Conservation (phyloP, 257 asterid species). For the Thymus quinquecostatus region DNA sequence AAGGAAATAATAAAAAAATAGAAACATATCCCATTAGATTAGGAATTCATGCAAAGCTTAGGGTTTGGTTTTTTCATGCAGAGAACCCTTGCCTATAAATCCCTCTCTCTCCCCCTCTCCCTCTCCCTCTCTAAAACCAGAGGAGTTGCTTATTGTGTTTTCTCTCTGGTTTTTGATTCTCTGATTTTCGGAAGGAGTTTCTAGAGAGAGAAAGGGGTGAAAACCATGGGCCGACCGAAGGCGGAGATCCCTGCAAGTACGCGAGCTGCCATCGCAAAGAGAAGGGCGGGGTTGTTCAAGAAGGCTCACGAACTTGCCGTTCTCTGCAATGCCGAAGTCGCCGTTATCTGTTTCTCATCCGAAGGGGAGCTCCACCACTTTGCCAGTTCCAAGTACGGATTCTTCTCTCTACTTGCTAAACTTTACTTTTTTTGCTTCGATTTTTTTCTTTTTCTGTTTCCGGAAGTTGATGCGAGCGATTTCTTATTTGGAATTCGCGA, state of each 20-base stretch:
- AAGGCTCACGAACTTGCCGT: slow-evolving; percentile 63
- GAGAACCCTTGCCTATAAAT: slow-evolving; percentile 7
- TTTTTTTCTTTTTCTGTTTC: neutral
- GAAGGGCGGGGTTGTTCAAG: slow-evolving; percentile 58
- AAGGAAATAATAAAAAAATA: neutral
- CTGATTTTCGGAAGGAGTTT: neutral
- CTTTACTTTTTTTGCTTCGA: neutral
- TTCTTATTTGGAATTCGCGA: neutral
- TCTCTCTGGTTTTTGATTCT: neutral
- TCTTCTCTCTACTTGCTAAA: neutral
- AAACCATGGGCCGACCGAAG: neutral
- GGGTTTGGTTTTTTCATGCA: neutral
- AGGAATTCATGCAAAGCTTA: neutral
- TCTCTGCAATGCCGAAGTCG: slow-evolving; percentile 62
- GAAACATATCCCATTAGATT: neutral
- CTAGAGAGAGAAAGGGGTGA: neutral
- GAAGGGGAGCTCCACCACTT: slow-evolving; percentile 53
- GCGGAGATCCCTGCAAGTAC: slow-evolving; percentile 47
- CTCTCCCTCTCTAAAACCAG: neutral
- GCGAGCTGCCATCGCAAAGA: slow-evolving; percentile 51
- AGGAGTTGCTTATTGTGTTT: neutral
- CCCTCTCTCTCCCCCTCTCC: neutral
- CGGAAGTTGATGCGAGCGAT: neutral
- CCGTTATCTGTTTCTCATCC: slow-evolving; percentile 47
- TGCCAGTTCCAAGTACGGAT: slow-evolving; percentile 46